Evolutionary conservation across 2,329 filamentous ascomycete species (phyloP).

Genomic region (Fusarium verticillioides): DNA sequence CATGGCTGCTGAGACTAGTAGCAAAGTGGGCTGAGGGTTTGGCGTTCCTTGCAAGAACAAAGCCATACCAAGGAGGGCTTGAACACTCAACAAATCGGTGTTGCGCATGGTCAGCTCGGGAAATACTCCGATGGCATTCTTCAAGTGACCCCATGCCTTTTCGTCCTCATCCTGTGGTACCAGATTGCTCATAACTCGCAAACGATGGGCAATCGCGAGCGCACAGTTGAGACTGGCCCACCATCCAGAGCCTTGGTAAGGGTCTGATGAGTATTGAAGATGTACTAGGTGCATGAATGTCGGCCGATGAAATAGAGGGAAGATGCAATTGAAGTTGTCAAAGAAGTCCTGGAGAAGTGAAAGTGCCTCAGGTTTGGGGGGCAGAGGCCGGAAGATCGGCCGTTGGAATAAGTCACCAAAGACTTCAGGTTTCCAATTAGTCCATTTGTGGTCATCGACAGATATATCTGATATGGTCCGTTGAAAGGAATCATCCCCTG

Average conservation of each 20-base stretch:
- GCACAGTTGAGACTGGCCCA: slow-evolving; percentile 97
- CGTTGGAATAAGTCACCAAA: slow-evolving; percentile 92
- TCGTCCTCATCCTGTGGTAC: slow-evolving; percentile 91
- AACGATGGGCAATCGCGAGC: slow-evolving; percentile 89
- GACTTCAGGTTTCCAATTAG: slow-evolving; percentile 97
- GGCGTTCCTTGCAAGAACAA: slow-evolving; percentile 96
- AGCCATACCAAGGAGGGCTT: slow-evolving; percentile 92
- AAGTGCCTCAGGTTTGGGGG: slow-evolving; percentile 85
- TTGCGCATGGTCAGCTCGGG: slow-evolving; percentile 95
- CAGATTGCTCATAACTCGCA: slow-evolving; percentile 95
- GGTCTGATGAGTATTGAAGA: slow-evolving; percentile 90
- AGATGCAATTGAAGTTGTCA: slow-evolving; percentile 99
- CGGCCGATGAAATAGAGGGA: slow-evolving; percentile 95
- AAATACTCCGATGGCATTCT: slow-evolving; percentile 95
- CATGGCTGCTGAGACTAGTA: slow-evolving; percentile 90
- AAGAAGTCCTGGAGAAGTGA: slow-evolving; percentile 94
- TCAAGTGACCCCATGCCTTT: slow-evolving; percentile 94
- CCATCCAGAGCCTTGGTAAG: slow-evolving; percentile 96
- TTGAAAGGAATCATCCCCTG: slow-evolving; percentile 94
- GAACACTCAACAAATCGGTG: slow-evolving; percentile 92
- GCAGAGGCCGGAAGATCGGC: slow-evolving; percentile 83
- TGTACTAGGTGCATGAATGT: slow-evolving; percentile 99
- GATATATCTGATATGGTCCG: slow-evolving; percentile 94
- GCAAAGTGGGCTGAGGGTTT: slow-evolving; percentile 93
- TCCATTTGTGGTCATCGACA: slow-evolving; percentile 94